Conservation (phyloP, 352 stramenopile species). For the Pythium sp. region DNA sequence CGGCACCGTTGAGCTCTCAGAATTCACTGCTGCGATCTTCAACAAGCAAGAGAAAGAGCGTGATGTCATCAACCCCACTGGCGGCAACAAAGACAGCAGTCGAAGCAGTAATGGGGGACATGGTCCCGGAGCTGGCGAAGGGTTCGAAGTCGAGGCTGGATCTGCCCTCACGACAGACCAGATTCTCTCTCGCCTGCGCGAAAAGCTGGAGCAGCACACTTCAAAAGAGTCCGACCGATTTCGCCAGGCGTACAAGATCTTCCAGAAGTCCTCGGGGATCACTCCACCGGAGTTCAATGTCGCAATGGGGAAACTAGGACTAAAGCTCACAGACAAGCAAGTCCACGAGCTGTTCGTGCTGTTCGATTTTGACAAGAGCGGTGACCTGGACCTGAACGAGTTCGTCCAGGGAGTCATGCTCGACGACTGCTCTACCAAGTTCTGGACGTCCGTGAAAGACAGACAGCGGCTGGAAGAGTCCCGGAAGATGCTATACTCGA, state of each 20-base stretch:
- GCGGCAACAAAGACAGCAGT: neutral
- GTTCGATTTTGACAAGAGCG: slow-evolving; percentile 78
- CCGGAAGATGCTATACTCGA: slow-evolving; percentile 43
- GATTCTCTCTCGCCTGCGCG: slow-evolving; percentile 48
- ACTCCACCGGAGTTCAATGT: slow-evolving; percentile 46
- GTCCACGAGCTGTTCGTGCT: slow-evolving; percentile 57
- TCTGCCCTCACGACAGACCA: slow-evolving; percentile 50
- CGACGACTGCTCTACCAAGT: slow-evolving; percentile 57
- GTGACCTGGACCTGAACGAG: slow-evolving; percentile 76
- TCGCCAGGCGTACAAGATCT: slow-evolving; percentile 72
- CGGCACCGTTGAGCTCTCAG: slow-evolving; percentile 59
- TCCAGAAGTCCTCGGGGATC: slow-evolving; percentile 63
- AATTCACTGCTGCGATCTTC: slow-evolving; percentile 65
- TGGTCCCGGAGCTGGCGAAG: neutral
- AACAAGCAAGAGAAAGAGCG: slow-evolving; percentile 31
- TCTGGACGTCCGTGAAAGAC: slow-evolving; percentile 57
- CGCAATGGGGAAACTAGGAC: slow-evolving; percentile 49
- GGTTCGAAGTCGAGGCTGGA: slow-evolving; percentile 34
- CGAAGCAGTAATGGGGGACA: neutral
- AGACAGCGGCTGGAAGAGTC: slow-evolving; percentile 53
- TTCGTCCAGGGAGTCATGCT: slow-evolving; percentile 79
- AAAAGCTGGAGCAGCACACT: slow-evolving; percentile 63
- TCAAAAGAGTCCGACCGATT: slow-evolving; percentile 73
- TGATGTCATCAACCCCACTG: slow-evolving; percentile 14
- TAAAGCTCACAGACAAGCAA: slow-evolving; percentile 54